Conservation (phyloP, 768 basidiomycete species). For the Rhizopogon vulgaris region DNA sequence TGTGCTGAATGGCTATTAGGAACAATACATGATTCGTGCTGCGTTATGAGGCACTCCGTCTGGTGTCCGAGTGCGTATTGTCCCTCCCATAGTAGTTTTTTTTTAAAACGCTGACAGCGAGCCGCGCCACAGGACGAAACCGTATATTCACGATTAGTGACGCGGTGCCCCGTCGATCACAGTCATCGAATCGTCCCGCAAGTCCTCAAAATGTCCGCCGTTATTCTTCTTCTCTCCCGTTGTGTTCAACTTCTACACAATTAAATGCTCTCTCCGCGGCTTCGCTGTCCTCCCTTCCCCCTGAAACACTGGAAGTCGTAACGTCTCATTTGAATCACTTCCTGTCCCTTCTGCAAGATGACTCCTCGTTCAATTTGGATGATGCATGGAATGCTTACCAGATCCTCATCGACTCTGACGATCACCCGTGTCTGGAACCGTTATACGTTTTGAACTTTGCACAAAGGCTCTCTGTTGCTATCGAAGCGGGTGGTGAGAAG, state of each 20-base stretch:
- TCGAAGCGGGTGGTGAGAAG: constrained; percentile 10
- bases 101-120: background rate
- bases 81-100: background rate
- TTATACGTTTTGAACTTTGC: constrained; percentile 22
- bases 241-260: constrained; percentile 3
- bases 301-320: constrained; percentile 5
- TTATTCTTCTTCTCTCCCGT: constrained; percentile 17
- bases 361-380: constrained; percentile 27
- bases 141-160: constrained; percentile 33
- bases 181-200: constrained; percentile 1
- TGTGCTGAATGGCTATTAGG: constrained; percentile 1
- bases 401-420: background rate
- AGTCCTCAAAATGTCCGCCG: constrained; percentile 16
- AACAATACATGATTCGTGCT: constrained; percentile 36
- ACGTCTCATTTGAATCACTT: constrained; percentile 6
- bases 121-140: constrained; percentile 22
- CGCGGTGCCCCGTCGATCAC: constrained; percentile 21
- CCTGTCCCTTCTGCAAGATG: constrained; percentile 13
- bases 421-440: background rate
- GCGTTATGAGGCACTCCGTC: constrained; percentile 38
- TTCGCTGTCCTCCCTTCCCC: background rate
- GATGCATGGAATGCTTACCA: constrained; percentile 36
- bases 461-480: constrained; percentile 15
- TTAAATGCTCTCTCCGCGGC: constrained; percentile 8
- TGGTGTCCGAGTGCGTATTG: constrained; percentile 43